Conservation (phyloP, 179 eudicot genomes). For the Amaranthus tricolor region DNA sequence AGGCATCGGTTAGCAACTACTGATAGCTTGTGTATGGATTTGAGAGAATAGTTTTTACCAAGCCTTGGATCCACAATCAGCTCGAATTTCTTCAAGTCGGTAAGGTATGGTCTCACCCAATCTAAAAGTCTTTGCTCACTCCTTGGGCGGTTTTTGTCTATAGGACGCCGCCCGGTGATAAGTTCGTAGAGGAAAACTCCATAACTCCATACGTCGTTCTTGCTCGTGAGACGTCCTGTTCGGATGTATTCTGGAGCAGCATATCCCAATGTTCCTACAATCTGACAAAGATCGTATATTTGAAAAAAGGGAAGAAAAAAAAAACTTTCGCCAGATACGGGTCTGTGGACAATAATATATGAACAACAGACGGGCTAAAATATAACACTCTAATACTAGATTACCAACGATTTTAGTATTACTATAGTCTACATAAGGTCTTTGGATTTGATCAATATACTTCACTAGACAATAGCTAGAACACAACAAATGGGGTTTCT, state of each 20-base stretch:
- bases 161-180: slow-evolving; percentile 79
- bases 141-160: slow-evolving; percentile 81
- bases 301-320: neutral
- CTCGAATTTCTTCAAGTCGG: slow-evolving; percentile 66
- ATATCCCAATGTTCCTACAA: slow-evolving; percentile 90
- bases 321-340: neutral
- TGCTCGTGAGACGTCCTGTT: slow-evolving; percentile 83
- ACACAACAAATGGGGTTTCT: too few relatives aligned
- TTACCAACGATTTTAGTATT: too few relatives aligned
- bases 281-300: slow-evolving; percentile 34
- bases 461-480: too few relatives aligned
- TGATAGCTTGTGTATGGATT: slow-evolving; percentile 72
- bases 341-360: neutral
- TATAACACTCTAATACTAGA: too few relatives aligned
- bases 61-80: slow-evolving; percentile 81
- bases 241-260: slow-evolving; percentile 92
- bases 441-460: too few relatives aligned
- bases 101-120: slow-evolving; percentile 78
- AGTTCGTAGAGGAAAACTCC: slow-evolving; percentile 94
- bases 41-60: slow-evolving; percentile 47
- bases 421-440: too few relatives aligned
- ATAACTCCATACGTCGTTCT: slow-evolving; percentile 91
- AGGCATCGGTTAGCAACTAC: slow-evolving; percentile 82
- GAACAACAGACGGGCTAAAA: neutral
- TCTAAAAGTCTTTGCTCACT: slow-evolving; percentile 76